These are phyloP conservation scores for Aurantiochytrium sp. DNA, from an alignment of 108 stramenopile species.

Conservation along the genomic window DNA sequence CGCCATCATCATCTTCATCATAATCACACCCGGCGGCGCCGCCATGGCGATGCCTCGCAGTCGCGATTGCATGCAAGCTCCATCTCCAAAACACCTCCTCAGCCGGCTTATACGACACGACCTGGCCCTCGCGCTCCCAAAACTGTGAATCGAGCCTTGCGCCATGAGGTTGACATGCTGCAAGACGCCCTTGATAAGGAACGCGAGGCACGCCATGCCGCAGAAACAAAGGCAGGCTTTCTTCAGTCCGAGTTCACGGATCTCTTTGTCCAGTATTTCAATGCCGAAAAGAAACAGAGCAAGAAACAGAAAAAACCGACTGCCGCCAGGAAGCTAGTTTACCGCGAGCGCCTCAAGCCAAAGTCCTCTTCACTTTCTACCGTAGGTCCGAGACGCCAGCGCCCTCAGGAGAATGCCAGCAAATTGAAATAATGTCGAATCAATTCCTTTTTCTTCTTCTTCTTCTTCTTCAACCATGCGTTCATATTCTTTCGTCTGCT, in stretches of 20 bases:
- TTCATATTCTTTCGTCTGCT: no score
- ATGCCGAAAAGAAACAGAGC: not conserved
- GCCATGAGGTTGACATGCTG: not conserved
- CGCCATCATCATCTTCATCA: not conserved
- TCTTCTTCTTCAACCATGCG: no score
- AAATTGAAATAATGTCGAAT: no score
- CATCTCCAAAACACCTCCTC: not conserved
- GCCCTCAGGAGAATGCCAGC: no score
- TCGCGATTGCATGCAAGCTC: not conserved
- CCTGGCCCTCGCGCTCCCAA: not conserved
- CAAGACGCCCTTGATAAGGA: not conserved
- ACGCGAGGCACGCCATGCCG: not conserved
- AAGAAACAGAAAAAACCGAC: no score
- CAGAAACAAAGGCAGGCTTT: not conserved
- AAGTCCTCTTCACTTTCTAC: no score
- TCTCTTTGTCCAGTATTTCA: not conserved
- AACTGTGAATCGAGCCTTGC: not conserved
- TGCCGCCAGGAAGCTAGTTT: no score
- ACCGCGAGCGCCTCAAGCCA: no score
- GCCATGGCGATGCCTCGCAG: not conserved
- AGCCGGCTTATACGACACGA: not conserved
- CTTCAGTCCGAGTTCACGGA: constrained; percentile 9
- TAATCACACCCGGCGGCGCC: not conserved
- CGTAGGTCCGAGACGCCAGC: no score
- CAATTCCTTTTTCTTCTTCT: no score